Conservation (phyloP, 257 asterid genomes). For the Parsonsia alboflavescens region DNA sequence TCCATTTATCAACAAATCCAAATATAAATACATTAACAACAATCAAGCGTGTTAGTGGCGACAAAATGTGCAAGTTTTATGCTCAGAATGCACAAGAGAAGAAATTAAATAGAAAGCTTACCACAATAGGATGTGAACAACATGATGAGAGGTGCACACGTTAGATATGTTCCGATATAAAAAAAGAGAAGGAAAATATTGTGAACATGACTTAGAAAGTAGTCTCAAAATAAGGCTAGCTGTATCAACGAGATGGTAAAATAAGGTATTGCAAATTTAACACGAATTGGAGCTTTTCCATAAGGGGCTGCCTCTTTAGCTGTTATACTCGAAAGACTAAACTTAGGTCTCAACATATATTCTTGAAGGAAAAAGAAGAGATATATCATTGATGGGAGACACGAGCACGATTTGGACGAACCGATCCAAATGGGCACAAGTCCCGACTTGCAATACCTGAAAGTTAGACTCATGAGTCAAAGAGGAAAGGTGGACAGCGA, state of each 20-base stretch:
- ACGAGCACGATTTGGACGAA: too few relatives aligned
- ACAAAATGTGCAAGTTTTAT: too few relatives aligned
- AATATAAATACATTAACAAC: too few relatives aligned
- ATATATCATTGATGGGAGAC: background rate
- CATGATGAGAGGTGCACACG: background rate
- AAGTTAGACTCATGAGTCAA: too few relatives aligned
- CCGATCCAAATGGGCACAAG: too few relatives aligned
- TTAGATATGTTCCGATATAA: background rate
- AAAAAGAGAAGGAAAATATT: background rate
- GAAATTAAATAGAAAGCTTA: too few relatives aligned
- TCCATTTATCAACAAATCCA: too few relatives aligned
- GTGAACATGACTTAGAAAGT: background rate
- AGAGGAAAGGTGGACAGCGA: too few relatives aligned
- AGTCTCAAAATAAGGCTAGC: constrained; percentile 38
- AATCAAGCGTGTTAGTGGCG: too few relatives aligned
- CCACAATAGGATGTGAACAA: too few relatives aligned
- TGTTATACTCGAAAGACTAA: constrained; percentile 85
- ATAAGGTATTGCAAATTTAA: constrained; percentile 97
- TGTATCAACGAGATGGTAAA: constrained; percentile 99
- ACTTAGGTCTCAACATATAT: constrained; percentile 96
- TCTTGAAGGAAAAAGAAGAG: constrained; percentile 43
- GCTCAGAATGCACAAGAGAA: too few relatives aligned
- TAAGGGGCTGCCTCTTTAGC: constrained; percentile 84
- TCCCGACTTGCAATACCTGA: too few relatives aligned
- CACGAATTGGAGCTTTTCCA: constrained; percentile 95